Conservation (phyloP, 2,329 filamentous ascomycete genomes). For the Daldinia sp. region DNA sequence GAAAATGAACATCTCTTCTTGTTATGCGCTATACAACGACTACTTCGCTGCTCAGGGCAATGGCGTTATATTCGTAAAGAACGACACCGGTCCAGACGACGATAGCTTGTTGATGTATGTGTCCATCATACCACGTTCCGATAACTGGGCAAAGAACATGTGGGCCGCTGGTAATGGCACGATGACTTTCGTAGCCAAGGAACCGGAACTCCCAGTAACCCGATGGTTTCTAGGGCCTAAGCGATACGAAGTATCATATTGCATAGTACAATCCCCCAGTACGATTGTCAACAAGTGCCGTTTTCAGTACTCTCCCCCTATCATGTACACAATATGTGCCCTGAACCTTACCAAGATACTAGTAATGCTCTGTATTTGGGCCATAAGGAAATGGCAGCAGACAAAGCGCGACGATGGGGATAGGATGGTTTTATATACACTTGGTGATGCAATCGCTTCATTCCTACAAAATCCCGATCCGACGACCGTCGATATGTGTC, state of each 20-base stretch:
- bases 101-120: slow-evolving; percentile 46
- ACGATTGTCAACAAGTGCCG: slow-evolving; percentile 32
- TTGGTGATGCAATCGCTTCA: neutral
- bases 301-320: slow-evolving; percentile 40
- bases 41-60: neutral
- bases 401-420: neutral
- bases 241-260: slow-evolving; percentile 44
- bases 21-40: neutral
- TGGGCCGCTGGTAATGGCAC: slow-evolving; percentile 47
- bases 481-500: neutral
- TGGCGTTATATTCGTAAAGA: neutral
- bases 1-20: neutral
- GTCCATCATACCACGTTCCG: slow-evolving; percentile 38
- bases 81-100: slow-evolving; percentile 21
- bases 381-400: neutral
- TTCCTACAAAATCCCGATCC: neutral
- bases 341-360: neutral
- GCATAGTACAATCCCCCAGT: slow-evolving; percentile 40
- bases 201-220: slow-evolving; percentile 19
- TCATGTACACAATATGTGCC: neutral
- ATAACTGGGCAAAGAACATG: slow-evolving; percentile 49
- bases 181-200: neutral
- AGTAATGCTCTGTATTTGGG: neutral
- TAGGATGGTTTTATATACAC: neutral
- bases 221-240: slow-evolving; percentile 44